Conservation (phyloP, 169 alveolate genomes). For the Eimeria tenella region DNA sequence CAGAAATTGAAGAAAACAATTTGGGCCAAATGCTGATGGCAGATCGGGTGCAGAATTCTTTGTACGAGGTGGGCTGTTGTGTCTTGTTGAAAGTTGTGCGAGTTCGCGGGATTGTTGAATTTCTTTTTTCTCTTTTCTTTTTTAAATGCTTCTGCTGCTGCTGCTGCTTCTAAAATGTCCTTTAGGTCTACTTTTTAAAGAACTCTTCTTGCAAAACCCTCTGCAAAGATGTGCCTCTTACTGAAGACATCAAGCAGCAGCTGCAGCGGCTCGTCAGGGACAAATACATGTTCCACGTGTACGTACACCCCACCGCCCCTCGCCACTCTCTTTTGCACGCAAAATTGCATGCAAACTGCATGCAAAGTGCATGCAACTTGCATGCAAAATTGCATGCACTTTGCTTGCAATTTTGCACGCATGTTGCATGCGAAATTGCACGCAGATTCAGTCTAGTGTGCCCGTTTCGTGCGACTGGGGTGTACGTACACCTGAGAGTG, state of each 20-base stretch:
- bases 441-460: not conserved
- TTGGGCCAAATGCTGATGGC: slow-evolving; percentile 76
- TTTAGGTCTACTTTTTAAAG: slow-evolving; percentile 41
- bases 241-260: slow-evolving; percentile 8
- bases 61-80: slow-evolving; percentile 65
- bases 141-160: too few species aligned
- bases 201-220: slow-evolving; percentile 61
- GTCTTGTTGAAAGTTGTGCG: not conserved
- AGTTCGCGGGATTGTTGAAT: too few species aligned
- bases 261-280: slow-evolving; percentile 71
- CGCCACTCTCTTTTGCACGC: not conserved
- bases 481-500: not conserved
- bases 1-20: slow-evolving; percentile 65
- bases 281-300: slow-evolving; percentile 68
- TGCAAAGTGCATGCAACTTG: not conserved
- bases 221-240: slow-evolving; percentile 44
- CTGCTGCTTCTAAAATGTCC: not conserved
- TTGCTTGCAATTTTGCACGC: not conserved
- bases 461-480: not conserved
- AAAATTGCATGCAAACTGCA: not conserved
- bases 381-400: not conserved
- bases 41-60: slow-evolving; percentile 75
- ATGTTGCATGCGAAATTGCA: not conserved
- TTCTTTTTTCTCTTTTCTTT: too few species aligned
- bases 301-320: not conserved